Evolutionary conservation across 2,329 filamentous ascomycete genomes (phyloP), one percentile per base, ranked within the genome.

Genomic region (Colletotrichum sp.): DNA sequence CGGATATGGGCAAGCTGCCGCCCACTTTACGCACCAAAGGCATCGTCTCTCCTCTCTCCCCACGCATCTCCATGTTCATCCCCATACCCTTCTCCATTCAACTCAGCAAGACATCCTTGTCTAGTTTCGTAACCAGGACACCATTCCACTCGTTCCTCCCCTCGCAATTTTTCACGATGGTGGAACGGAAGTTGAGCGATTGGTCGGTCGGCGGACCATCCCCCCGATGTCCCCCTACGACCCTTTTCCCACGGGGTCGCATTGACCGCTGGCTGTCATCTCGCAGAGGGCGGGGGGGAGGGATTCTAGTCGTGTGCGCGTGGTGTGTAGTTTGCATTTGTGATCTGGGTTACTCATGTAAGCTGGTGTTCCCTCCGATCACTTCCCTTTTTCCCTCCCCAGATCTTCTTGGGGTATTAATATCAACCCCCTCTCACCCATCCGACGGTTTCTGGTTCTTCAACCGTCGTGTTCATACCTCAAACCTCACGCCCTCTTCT

Each of bases 11-110:
- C 63, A 75, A 72, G 73, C 27, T 68, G 60, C 69, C 57, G 39
- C 73, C 69, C 63, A 75, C 69, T 64, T 72, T 64, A 52, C 63
- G 68, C 30, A 32, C 72, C 66, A 32, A 30, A 22, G 28, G 22
- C 61, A 60, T 65, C 69, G 70, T 64, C 52, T 28, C 15, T 44
- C 34, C 30, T 32, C 27, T 34, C 68, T 75, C 73, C 73, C 69
- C 69, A 73, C 73, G 70, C 57, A 68, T 68, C 63, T 75, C 73
- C 73, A 75, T 73, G 73, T 64, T 59, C 64, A 73, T 68, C 73
- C 70, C 73, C 70, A 75, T 73, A 34, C 44, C 55, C 27, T 68
- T 59, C 48, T 64, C 64, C 39, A 44, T 44, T 44, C 39, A 44
- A n/a, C 8, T 44, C 39, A 44, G 32, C 73, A 15, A 52, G 63